phyloP scores from a whole-genome alignment of 306 rosid genomes.

The Lathyrus oleraceus region DNA sequence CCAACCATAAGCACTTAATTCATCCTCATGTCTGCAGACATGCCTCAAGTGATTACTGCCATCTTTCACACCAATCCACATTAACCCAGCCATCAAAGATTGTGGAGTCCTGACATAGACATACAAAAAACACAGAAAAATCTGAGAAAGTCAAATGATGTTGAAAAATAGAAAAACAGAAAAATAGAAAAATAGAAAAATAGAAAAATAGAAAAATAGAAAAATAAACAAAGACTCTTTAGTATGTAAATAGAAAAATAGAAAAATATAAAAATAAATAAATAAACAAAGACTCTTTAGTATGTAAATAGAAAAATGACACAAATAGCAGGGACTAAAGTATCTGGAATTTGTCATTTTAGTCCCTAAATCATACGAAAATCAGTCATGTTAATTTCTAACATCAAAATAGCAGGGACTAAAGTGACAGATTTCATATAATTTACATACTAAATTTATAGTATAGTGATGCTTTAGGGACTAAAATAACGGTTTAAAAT shows the following conservation, averaged over 20 bases:
- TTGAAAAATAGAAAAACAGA: too few species aligned
- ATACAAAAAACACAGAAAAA: background rate
- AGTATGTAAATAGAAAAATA: background rate
- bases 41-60: slow-evolving; percentile 53
- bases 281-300: too few species aligned
- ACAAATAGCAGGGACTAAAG: too few species aligned
- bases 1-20: slow-evolving; percentile 81
- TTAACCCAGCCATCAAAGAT: slow-evolving; percentile 87
- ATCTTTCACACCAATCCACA: slow-evolving; percentile 89
- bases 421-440: background rate
- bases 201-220: too few species aligned
- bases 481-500: too few species aligned
- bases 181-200: too few species aligned
- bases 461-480: background rate
- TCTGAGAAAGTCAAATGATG: slow-evolving; percentile 16
- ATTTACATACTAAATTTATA: background rate
- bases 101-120: slow-evolving; percentile 70
- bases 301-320: too few species aligned
- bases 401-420: too few species aligned
- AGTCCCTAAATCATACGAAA: background rate
- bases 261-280: too few species aligned
- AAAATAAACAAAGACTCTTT: too few species aligned
- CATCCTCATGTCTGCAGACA: slow-evolving; percentile 76
- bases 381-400: too few species aligned
- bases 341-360: background rate